Evolutionary conservation across 805 yeast genomes (phyloP), one percentile per base, ranked within the genome.

Genomic region (Candida ficus): DNA sequence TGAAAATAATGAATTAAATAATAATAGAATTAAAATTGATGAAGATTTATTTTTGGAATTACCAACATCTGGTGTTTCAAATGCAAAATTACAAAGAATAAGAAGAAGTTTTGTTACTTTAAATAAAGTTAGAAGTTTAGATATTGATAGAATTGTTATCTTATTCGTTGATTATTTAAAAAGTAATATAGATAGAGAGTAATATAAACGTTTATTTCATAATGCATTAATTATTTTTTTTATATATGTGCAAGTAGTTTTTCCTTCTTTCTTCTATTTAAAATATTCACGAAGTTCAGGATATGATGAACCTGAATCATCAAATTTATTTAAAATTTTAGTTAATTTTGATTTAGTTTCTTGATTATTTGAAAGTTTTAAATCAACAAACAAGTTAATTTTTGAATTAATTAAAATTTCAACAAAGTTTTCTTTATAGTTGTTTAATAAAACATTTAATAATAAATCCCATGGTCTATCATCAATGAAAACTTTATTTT

Each of bases 51-150:
- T 56, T 30, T 75, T 88, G 4, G 76, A 75, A 14, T 61, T 91
- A 53, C 96, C 75, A 3, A 63, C 64, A n/a, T n/a, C n/a, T 5
- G 61, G 73, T 1, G 77, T 84, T 8, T 75, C 86, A 12, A 67
- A 80, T 29, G 86, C 96, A 0, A 89, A 85, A 54, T 58, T 93
- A 39, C 96, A 90, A 53, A 69, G 99, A 45, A 67, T 87, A 12
- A 71, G 95, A 59, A 72, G 99, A 50, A 81, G 89, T 14, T 91
- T 83, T 61, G 76, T 90, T n/a, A 70, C 77, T 29, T 68, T 91
- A 59, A 88, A 91, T 58, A 75, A 86, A 51, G 77, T 89, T 70
- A 71, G 96, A 53, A 77, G 80, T 31, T 68, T 89, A 33, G 93
- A 86, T 38, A 54, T 68, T 18, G 79, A 75, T 21, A 65, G 95